These are phyloP conservation scores for Calocera viscosa DNA, from an alignment of 768 basidiomycete species.

Conservation along the genomic window DNA sequence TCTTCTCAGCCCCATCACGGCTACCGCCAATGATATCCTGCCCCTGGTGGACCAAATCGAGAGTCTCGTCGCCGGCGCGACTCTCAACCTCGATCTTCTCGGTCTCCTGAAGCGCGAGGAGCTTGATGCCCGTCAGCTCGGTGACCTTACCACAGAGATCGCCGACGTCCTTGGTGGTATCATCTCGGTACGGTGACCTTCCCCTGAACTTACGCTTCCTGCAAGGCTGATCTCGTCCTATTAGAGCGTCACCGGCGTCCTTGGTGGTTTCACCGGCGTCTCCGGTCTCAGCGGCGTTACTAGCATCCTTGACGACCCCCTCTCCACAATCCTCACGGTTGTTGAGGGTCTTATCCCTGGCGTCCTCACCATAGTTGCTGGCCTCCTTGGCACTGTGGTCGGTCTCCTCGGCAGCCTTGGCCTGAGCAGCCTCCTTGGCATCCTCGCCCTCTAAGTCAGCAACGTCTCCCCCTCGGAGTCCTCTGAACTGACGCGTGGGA, in stretches of 20 bases:
- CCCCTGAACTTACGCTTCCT: not conserved
- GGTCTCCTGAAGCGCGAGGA: not conserved
- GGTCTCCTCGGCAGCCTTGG: conserved; percentile 14
- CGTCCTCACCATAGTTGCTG: conserved; percentile 24
- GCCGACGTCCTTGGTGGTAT: conserved; percentile 20
- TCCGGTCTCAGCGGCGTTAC: conserved; percentile 20
- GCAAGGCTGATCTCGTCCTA: not conserved
- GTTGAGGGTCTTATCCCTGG: conserved; percentile 25
- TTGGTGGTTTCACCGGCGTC: conserved; percentile 16
- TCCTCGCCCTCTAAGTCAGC: conserved; percentile 1
- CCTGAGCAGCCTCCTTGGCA: not conserved
- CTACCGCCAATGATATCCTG: conserved; percentile 18
- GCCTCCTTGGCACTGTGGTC: conserved; percentile 15
- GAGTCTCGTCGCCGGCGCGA: conserved; percentile 19
- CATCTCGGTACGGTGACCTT: conserved; percentile 10
- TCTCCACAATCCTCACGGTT: conserved; percentile 22
- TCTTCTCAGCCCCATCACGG: conserved; percentile 20
- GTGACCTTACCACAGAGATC: conserved; percentile 20
- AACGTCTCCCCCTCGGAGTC: not conserved
- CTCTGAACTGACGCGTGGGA: not conserved
- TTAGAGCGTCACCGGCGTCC: not conserved
- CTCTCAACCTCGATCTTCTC: not conserved
- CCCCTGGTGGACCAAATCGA: conserved; percentile 19
- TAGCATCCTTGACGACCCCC: conserved; percentile 20
- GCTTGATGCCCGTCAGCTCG: conserved; percentile 2